A percentile compares a stretch with the other conserved stretches of the same genome.
phyloP scores from a whole-genome alignment of 768 basidiomycete genomes.

The Lentinula aciculospora region DNA sequence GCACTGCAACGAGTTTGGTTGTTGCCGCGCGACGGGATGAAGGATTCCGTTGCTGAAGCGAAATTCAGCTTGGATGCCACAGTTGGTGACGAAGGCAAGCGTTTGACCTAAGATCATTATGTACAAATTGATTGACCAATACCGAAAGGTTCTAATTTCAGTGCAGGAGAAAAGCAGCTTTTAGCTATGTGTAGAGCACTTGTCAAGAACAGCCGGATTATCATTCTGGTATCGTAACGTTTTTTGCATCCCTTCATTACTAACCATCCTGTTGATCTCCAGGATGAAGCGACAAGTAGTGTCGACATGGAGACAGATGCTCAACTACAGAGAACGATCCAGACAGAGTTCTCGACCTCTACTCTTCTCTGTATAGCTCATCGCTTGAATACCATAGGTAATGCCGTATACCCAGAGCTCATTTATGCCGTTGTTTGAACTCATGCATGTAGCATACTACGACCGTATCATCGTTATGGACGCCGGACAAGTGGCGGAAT shows the following conservation, averaged over 20 bases:
- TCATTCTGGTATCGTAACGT: constrained; percentile 40
- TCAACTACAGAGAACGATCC: constrained; percentile 58
- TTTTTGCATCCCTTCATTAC: background rate
- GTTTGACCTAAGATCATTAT: no score
- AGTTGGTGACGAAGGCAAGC: constrained; percentile 57
- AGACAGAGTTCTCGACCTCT: constrained; percentile 49
- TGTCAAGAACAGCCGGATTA: constrained; percentile 55
- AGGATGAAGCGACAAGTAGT: constrained; percentile 62
- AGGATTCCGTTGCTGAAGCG: constrained; percentile 43
- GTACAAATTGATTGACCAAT: no score
- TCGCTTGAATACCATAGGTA: constrained; percentile 53
- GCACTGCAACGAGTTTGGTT: constrained; percentile 58
- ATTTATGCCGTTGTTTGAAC: background rate
- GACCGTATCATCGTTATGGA: constrained; percentile 74
- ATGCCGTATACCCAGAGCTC: constrained; percentile 4
- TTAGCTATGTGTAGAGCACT: constrained; percentile 58
- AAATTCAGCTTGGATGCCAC: constrained; percentile 63
- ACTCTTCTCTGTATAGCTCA: constrained; percentile 58
- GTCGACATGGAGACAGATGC: constrained; percentile 62
- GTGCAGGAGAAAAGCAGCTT: constrained; percentile 62
- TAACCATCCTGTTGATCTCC: background rate
- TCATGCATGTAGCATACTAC: constrained; percentile 40
- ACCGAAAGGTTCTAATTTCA: constrained; percentile 49
- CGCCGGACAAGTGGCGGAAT: constrained; percentile 62
- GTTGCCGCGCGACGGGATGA: constrained; percentile 41